phyloP scores from a whole-genome alignment of 768 basidiomycete genomes.

The Lentinula boryana region DNA sequence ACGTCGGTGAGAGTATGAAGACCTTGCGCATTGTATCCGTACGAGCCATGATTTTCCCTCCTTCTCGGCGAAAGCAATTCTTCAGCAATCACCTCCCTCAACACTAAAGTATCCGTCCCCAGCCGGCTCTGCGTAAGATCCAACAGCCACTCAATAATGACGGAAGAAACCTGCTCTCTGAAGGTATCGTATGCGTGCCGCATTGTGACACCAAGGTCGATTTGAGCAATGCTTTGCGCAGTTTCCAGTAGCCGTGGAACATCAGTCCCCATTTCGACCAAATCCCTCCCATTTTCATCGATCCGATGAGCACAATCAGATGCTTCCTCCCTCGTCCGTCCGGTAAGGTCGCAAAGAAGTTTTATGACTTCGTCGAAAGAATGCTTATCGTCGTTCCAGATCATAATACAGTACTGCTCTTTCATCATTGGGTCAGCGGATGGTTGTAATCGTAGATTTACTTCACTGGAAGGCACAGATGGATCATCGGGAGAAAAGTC shows the following conservation, averaged over 20 bases:
- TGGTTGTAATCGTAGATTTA: constrained; percentile 66
- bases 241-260: constrained; percentile 59
- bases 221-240: constrained; percentile 73
- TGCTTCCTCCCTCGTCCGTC: constrained; percentile 52
- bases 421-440: constrained; percentile 75
- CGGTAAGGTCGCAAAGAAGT: constrained; percentile 55
- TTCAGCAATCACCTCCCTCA: constrained; percentile 68
- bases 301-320: constrained; percentile 48
- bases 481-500: constrained; percentile 80
- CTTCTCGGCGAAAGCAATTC: constrained; percentile 62
- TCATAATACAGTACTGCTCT: constrained; percentile 73
- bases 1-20: constrained; percentile 35
- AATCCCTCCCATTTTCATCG: constrained; percentile 79
- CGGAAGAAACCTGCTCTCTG: constrained; percentile 76
- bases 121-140: constrained; percentile 73
- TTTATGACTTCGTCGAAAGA: constrained; percentile 84
- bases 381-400: constrained; percentile 99
- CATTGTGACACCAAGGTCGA: constrained; percentile 89
- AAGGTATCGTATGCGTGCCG: constrained; percentile 85
- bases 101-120: constrained; percentile 56
- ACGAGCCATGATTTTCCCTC: constrained; percentile 38
- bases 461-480: constrained; percentile 56
- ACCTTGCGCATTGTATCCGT: constrained; percentile 31
- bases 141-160: constrained; percentile 82
- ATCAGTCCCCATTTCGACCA: constrained; percentile 69